phyloP scores from a whole-genome alignment of 768 basidiomycete species.

The Chalciporus piperatus region DNA sequence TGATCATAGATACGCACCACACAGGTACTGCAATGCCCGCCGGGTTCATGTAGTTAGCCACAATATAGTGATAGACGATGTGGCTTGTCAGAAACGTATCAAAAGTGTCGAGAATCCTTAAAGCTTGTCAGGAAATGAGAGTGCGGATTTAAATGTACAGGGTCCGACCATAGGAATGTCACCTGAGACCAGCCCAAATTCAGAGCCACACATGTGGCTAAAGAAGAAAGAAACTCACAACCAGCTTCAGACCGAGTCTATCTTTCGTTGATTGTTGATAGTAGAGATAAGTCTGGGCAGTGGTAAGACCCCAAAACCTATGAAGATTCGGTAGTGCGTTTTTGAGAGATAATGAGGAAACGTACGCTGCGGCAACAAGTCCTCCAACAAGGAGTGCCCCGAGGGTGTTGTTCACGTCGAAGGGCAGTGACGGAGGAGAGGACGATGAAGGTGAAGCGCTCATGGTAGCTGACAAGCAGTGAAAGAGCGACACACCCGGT shows the following conservation, averaged over 20 bases:
- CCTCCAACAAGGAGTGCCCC: slow-evolving; percentile 56
- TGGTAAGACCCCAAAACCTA: slow-evolving; percentile 62
- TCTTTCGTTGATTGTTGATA: slow-evolving; percentile 40
- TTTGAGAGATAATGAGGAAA: neutral
- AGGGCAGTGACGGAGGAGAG: slow-evolving; percentile 11
- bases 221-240: slow-evolving; percentile 31
- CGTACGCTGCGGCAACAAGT: slow-evolving; percentile 52
- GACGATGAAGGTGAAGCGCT: neutral
- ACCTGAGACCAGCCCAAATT: slow-evolving; percentile 35
- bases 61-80: slow-evolving; percentile 57
- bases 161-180: slow-evolving; percentile 14
- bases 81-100: slow-evolving; percentile 52
- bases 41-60: slow-evolving; percentile 51
- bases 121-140: neutral
- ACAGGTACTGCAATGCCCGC: slow-evolving; percentile 40
- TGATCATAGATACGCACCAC: slow-evolving; percentile 35
- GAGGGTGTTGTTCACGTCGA: slow-evolving; percentile 44
- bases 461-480: slow-evolving; percentile 3
- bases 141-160: neutral
- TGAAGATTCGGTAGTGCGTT: neutral
- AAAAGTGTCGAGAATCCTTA: slow-evolving; percentile 50
- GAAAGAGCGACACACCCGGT: slow-evolving; percentile 1
- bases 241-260: slow-evolving; percentile 31
- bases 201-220: slow-evolving; percentile 22
- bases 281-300: slow-evolving; percentile 52